Evolutionary conservation across 2,329 filamentous ascomycete species (phyloP), one percentile per base, ranked within the genome.

Genomic region (Ophiostoma fasciatum): DNA sequence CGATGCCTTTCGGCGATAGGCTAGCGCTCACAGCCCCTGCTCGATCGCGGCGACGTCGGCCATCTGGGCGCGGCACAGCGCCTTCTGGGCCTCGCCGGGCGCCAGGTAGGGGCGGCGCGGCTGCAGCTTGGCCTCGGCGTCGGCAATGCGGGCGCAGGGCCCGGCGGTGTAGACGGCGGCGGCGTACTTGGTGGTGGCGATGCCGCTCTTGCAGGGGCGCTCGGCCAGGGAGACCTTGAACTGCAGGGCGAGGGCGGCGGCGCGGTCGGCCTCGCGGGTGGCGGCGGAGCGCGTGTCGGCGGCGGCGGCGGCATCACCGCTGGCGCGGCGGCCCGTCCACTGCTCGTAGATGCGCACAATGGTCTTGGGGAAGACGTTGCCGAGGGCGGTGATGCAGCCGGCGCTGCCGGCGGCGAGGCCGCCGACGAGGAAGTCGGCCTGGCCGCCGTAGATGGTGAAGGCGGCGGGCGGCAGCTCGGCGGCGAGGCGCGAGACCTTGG

Each of bases 371-470:
- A 69, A 74, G 3, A 78, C 57, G 43, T 79, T 78, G 19, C 63
- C 74, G 42, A 78, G 68, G 4, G 71, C 74, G 0, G 73, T 70
- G 33, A 79, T 71, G 44, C 65, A 71, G 9, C 75, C 74, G 3
- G 65, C 62, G 21, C 65, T 68, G 13, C 74, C 74, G 7, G 67
- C 65, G 2, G 63, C 62, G 23, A 79, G 51, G 0, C 68, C 71
- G 32, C 44, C 71, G 33, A 79, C 58, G 18, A 84, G 54, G 51
- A 81, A 84, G 48, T 85, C 80, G 2, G 71, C 73, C 56, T 84
- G 78, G 1, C 81, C 81, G 1, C 77, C 78, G 47, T 73, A 83
- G 1, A 74, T 69, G 2, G 76, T 69, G 49, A 85, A 85, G 10
- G 63, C 53, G 3, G 68, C 61, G 0, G 65, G 53, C 0, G 63